Evolutionary conservation across 305 asterid genomes (phyloP), one percentile per base, ranked within the genome.

Genomic region (Withania somnifera): DNA sequence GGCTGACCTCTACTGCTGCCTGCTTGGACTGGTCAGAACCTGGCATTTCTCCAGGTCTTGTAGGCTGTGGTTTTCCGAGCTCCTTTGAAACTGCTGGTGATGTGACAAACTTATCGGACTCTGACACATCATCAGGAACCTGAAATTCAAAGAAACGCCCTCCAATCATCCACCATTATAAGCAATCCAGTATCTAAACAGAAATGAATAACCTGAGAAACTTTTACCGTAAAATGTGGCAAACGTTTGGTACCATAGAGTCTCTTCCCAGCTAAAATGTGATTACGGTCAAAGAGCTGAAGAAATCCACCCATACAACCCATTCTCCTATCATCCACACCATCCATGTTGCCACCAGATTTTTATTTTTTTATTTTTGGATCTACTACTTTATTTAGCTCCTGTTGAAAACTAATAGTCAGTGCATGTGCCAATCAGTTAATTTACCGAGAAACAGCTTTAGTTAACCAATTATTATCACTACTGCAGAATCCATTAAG

Each of bases 251-350:
- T 34, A 80, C 94, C 66, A 67, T 89, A 88, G 81, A 82, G 84
- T 19, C 94, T 91, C 82, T 91, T 94, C 1, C 89, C 94, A 79
- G 90, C 64, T 75, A 93, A 52, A 78, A 92, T 87, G 90, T 92
- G 98, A 79, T 94, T 89, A 82, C 98, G 99, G 86, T 93, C 95
- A 42, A 96, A 94, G 82, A 96, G 82, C 60, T 94, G 98, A 20
- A 93, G 91, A 75, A 93, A 94, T 51, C 98, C 98, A 57, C 97
- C 84, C 95, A 96, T 94, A 88, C 98, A 94, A 3, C 98, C 97
- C 87, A 87, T 85, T 42, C 54, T 61, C 22, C 83, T 80, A 63
- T 80, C 83, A 61, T 80, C 83, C 77, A 45, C 26, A 80, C 60
- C 77, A 28, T 26, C 57, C 83, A 60, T 80, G 4, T 80, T 63